These are phyloP conservation scores for Bacidia gigantensis DNA, from an alignment of 495 filamentous ascomycete species.

Conservation along the genomic window DNA sequence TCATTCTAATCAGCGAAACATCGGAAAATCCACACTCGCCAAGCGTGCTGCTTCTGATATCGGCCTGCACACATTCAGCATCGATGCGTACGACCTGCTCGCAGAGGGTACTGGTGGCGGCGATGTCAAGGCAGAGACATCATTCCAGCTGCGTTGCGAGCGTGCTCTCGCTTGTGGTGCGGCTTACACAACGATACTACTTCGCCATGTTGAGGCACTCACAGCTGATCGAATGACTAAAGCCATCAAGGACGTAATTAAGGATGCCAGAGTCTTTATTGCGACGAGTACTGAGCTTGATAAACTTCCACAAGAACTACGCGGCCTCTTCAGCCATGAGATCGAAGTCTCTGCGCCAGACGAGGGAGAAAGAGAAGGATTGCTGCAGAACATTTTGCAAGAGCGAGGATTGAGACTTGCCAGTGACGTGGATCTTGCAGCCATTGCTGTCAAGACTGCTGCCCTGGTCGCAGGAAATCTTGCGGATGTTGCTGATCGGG, in stretches of 20 bases:
- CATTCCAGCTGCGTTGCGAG: constrained; percentile 74
- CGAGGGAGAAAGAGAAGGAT: constrained; percentile 81
- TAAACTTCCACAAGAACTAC: constrained; percentile 76
- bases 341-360: constrained; percentile 88
- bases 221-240: constrained; percentile 79
- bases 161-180: constrained; percentile 78
- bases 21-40: constrained; percentile 73
- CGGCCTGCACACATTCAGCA: constrained; percentile 75
- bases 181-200: constrained; percentile 65
- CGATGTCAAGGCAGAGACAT: constrained; percentile 86
- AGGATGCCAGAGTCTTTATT: constrained; percentile 62
- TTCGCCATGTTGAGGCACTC: constrained; percentile 79
- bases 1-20: constrained; percentile 77
- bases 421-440: constrained; percentile 64
- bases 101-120: constrained; percentile 75
- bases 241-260: constrained; percentile 65
- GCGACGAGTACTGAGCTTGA: constrained; percentile 92
- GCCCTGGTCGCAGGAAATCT: constrained; percentile 90
- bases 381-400: constrained; percentile 61
- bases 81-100: constrained; percentile 87
- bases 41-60: constrained; percentile 70
- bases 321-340: constrained; percentile 88
- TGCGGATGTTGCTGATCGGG: constrained; percentile 85
- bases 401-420: constrained; percentile 59
- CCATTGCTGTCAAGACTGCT: constrained; percentile 86